Evolutionary conservation across 495 filamentous ascomycete species (phyloP).

Genomic region (Aspergillus olivimuriae): DNA sequence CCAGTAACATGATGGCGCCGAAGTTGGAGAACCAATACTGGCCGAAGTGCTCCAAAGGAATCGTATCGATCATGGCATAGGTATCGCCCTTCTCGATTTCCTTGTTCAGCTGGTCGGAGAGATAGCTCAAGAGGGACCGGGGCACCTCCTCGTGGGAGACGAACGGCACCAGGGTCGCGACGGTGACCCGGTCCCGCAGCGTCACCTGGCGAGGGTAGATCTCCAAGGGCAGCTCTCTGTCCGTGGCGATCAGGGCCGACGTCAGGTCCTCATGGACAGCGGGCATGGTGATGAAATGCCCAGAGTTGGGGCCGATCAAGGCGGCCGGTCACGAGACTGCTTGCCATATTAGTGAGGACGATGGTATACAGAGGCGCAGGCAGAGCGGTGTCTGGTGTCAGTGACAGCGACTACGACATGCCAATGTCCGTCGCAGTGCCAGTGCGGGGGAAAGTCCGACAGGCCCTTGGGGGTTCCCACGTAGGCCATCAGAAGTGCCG

Average conservation of each 20-base stretch:
- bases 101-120: constrained; percentile 80
- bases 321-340: constrained; percentile 38
- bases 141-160: constrained; percentile 69
- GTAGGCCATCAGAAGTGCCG: too few relatives aligned
- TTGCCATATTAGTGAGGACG: constrained; percentile 30
- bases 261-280: constrained; percentile 79
- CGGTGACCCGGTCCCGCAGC: constrained; percentile 80
- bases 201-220: constrained; percentile 80
- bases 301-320: too few relatives aligned
- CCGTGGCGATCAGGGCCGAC: constrained; percentile 36
- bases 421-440: too few relatives aligned
- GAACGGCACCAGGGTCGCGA: constrained; percentile 87
- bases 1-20: constrained; percentile 86
- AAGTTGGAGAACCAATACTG: constrained; percentile 97
- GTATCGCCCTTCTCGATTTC: constrained; percentile 97
- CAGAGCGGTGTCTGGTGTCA: too few relatives aligned
- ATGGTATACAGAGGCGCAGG: too few relatives aligned
- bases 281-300: constrained; percentile 68
- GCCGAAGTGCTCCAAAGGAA: constrained; percentile 69
- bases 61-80: constrained; percentile 82
- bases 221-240: constrained; percentile 55
- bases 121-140: constrained; percentile 65
- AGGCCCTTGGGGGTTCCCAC: too few relatives aligned
- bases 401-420: too few relatives aligned
- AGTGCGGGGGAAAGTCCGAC: too few relatives aligned